Percentiles rank a stretch among this genome's conserved stretches.
These are phyloP conservation scores for Amanita polypyramis DNA, from an alignment of 768 basidiomycete genomes.

Conservation along the genomic window DNA sequence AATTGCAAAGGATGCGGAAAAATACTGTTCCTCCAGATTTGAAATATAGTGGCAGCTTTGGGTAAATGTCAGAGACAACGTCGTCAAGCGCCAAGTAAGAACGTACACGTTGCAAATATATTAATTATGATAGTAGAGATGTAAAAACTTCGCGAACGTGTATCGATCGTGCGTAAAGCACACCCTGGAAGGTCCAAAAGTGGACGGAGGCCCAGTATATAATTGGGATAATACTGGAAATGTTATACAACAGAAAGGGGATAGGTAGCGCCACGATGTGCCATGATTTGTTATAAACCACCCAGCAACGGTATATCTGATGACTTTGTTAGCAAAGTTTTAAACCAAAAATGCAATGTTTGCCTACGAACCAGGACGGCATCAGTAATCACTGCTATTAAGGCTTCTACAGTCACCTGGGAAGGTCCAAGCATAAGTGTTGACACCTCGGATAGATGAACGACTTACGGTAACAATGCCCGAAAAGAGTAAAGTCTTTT, in stretches of 20 bases:
- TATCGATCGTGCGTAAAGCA: neutral
- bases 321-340: neutral
- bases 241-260: neutral
- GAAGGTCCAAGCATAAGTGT: neutral
- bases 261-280: neutral
- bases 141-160: neutral
- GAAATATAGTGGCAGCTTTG: conserved; percentile 1
- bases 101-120: conserved; percentile 6
- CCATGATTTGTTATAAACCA: neutral
- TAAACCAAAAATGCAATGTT: neutral
- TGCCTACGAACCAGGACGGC: neutral
- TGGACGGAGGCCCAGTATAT: neutral
- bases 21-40: neutral
- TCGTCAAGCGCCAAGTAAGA: neutral
- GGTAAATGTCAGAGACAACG: neutral
- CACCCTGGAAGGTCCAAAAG: neutral
- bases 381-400: neutral
- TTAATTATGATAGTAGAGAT: neutral
- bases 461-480: neutral
- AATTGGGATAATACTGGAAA: neutral
- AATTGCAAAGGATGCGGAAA: neutral
- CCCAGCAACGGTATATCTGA: conserved; percentile 5
- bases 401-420: neutral
- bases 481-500: neutral
- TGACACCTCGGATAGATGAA: neutral